Percentiles rank a stretch among this genome's conserved stretches.
Evolutionary conservation across 163 green algal genomes (phyloP).

Genomic region (Scenedesmus sp.): DNA sequence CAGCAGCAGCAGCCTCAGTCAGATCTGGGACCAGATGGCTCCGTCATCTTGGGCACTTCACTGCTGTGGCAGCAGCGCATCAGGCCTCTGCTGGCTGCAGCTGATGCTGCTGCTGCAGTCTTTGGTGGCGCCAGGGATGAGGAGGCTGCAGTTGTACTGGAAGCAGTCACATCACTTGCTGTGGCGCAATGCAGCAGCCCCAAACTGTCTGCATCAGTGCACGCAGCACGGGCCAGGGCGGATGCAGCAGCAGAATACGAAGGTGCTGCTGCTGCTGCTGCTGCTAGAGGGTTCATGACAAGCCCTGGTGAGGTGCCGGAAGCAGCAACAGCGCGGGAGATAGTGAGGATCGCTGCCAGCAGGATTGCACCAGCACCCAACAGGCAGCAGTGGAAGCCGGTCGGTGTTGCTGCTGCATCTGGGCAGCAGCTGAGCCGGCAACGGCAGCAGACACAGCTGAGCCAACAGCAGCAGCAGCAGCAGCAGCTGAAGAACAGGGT

Average conservation of each 20-base stretch:
- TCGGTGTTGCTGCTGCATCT: not conserved
- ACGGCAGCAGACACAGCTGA: not conserved
- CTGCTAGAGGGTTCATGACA: not conserved
- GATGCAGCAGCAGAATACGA: not conserved
- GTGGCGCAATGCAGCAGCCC: not conserved
- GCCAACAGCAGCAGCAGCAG: not conserved
- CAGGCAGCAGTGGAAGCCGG: not conserved
- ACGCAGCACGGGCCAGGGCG: not conserved
- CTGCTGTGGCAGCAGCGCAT: constrained; percentile 33
- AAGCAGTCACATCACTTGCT: not conserved
- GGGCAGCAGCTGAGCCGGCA: not conserved
- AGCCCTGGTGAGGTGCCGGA: not conserved
- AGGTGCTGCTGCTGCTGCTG: not conserved
- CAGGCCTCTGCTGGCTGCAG: constrained; percentile 15
- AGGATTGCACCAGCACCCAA: not conserved
- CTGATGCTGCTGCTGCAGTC: constrained; percentile 10
- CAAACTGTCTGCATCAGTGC: not conserved
- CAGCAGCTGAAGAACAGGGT: not conserved
- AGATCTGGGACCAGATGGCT: not conserved
- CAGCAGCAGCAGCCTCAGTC: not conserved
- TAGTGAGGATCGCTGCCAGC: not conserved
- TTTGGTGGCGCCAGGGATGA: not conserved
- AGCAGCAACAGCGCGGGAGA: not conserved
- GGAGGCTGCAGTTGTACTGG: not conserved
- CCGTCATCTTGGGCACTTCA: not conserved